phyloP scores from a whole-genome alignment of 495 filamentous ascomycete species.

The Podospora pseudocomata region DNA sequence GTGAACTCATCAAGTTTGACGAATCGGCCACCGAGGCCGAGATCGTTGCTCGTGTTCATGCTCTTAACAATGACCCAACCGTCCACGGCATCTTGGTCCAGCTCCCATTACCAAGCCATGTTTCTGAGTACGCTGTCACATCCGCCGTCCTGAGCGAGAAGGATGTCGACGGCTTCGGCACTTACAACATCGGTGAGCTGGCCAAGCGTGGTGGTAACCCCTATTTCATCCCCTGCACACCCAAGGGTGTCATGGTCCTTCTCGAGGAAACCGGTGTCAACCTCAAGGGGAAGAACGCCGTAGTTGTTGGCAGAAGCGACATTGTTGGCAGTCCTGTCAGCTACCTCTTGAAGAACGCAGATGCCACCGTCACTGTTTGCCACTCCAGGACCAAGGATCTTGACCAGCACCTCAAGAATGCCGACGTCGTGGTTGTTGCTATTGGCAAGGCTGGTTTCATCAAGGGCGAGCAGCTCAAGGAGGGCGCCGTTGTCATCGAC shows the following conservation, averaged over 20 bases:
- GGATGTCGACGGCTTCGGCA: slow-evolving; percentile 97
- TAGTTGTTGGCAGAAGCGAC: slow-evolving; percentile 91
- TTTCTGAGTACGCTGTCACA: slow-evolving; percentile 85
- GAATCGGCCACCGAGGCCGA: slow-evolving; percentile 79
- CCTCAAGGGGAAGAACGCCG: slow-evolving; percentile 83
- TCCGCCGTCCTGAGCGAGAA: slow-evolving; percentile 88
- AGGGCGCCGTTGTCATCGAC: slow-evolving; percentile 90
- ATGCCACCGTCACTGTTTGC: slow-evolving; percentile 95
- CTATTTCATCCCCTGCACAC: slow-evolving; percentile 88
- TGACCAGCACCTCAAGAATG: slow-evolving; percentile 67
- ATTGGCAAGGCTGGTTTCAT: slow-evolving; percentile 86
- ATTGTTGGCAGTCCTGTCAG: slow-evolving; percentile 97
- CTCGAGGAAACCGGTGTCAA: slow-evolving; percentile 79
- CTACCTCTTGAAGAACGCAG: slow-evolving; percentile 88
- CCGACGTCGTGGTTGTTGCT: slow-evolving; percentile 87
- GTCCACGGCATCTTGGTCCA: slow-evolving; percentile 95
- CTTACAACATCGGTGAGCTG: slow-evolving; percentile 88
- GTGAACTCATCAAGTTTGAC: slow-evolving; percentile 77
- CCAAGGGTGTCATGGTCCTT: slow-evolving; percentile 93
- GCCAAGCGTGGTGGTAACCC: slow-evolving; percentile 89
- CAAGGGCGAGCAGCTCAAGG: slow-evolving; percentile 93
- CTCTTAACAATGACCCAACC: slow-evolving; percentile 79
- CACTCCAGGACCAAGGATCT: slow-evolving; percentile 82
- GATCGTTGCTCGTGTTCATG: slow-evolving; percentile 73
- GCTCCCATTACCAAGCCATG: slow-evolving; percentile 79